Conservation (phyloP, 2,329 filamentous ascomycete genomes). For the Pseudocercospora musae region DNA sequence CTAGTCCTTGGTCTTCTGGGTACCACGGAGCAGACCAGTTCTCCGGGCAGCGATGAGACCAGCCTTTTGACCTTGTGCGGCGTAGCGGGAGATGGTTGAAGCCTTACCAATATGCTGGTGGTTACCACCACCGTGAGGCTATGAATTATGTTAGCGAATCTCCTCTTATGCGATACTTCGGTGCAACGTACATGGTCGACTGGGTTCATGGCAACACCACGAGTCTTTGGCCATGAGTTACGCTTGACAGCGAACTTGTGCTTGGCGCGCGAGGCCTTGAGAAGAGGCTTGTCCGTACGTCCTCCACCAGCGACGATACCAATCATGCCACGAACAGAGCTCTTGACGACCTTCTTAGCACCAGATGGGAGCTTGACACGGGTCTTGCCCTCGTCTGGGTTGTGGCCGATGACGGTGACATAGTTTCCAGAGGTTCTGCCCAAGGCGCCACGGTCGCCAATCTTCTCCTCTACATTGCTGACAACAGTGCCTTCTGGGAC, state of each 20-base stretch:
- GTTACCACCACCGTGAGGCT: constrained; percentile 75
- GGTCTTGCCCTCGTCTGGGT: constrained; percentile 98
- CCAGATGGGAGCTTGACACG: constrained; percentile 98
- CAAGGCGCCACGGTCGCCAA: constrained; percentile 92
- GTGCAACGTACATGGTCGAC: constrained; percentile 75
- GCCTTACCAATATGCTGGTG: constrained; percentile 99
- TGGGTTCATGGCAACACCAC: constrained; percentile 99
- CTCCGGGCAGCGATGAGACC: constrained; percentile 99
- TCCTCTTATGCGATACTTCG: neutral
- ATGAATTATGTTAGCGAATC: constrained; percentile 29
- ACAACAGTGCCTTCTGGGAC: constrained; percentile 99
- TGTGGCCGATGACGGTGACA: constrained; percentile 96
- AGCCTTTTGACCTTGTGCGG: constrained; percentile 97
- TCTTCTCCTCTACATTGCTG: constrained; percentile 99
- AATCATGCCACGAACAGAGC: constrained; percentile 92
- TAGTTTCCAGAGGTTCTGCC: constrained; percentile 99
- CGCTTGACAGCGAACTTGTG: constrained; percentile 99
- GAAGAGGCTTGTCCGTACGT: constrained; percentile 98
- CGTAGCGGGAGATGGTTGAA: constrained; percentile 98
- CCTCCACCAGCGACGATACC: constrained; percentile 99
- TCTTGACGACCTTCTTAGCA: constrained; percentile 98
- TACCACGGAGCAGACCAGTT: constrained; percentile 99
- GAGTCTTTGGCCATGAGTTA: constrained; percentile 99
- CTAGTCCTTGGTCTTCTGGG: constrained; percentile 96
- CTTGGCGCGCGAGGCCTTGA: constrained; percentile 99